A percentile compares a stretch with the other conserved stretches of the same genome.
These are phyloP conservation scores for Neofusicoccum sp. DNA, from an alignment of 2,329 filamentous ascomycete genomes.

Conservation along the genomic window DNA sequence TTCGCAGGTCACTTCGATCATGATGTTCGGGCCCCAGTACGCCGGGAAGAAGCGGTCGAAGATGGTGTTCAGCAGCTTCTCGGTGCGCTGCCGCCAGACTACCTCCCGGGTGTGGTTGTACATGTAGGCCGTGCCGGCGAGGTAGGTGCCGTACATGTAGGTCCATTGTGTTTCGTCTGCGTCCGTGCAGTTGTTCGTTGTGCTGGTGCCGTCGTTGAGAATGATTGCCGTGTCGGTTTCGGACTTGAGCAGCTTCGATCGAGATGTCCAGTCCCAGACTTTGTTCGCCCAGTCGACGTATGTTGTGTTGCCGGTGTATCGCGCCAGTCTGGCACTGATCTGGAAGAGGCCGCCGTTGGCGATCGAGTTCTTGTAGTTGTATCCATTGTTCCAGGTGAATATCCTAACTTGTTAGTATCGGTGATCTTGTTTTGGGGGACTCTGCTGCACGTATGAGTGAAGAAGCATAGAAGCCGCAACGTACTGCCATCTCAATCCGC, in stretches of 20 bases:
- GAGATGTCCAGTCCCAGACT: constrained; percentile 38
- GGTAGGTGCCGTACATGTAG: constrained; percentile 38
- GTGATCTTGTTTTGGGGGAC: constrained; percentile 43
- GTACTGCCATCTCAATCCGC: constrained; percentile 37
- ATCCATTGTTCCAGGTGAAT: constrained; percentile 34
- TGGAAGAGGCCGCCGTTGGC: constrained; percentile 39
- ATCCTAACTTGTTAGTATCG: constrained; percentile 73
- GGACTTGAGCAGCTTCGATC: constrained; percentile 24
- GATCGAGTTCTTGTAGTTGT: constrained; percentile 38
- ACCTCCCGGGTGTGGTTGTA: constrained; percentile 38
- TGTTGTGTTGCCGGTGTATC: constrained; percentile 36
- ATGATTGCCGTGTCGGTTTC: constrained; percentile 21
- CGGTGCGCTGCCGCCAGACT: constrained; percentile 45
- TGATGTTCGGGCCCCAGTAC: constrained; percentile 33
- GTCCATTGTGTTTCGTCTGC: constrained; percentile 34
- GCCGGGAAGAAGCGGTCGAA: constrained; percentile 40
- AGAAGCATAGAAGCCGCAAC: neutral
- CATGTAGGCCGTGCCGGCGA: constrained; percentile 36
- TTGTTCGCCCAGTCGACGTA: constrained; percentile 37
- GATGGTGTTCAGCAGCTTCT: constrained; percentile 31
- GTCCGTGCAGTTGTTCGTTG: constrained; percentile 25
- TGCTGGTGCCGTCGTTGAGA: constrained; percentile 29
- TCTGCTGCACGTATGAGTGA: too few relatives aligned
- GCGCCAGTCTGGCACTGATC: constrained; percentile 35
- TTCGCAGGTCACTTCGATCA: constrained; percentile 46